Base-by-base conservation (phyloP, 495 filamentous ascomycete genomes). In the Cetradonia linearis region DNA sequence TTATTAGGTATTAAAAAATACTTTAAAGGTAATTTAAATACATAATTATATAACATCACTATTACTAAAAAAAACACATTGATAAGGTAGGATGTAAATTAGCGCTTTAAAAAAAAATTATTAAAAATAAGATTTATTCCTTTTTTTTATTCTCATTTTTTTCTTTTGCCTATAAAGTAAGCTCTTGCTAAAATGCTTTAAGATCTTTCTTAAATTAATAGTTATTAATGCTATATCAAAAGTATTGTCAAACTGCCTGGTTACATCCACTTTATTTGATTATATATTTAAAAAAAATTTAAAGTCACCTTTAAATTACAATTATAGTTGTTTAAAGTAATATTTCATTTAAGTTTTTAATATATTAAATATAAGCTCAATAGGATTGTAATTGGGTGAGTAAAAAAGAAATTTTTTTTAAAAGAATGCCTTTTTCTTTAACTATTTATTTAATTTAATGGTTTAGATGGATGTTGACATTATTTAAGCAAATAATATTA, bases 251-350 rank as follows among this genome's bases (percentile, higher is more conserved):
- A 5, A 13, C 27, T 1, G 18, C 27, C 18, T 53, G 16, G 31
- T 53, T n/a, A 53, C 14, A 53, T 33, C 31, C 13, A 53, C 27
- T 53, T 8, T 28, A 33, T 18, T 53, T 18, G 18, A 53, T 53
- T 1, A 28, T 31, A 11, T 48, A 48, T 6, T 48, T 9, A 9
- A 48, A n/a, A 48, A 48, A 33, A 14, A 20, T 31, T 31, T 53
- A 53, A 53, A 53, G 49, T 53, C 49, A 7, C 49, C n/a, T n/a
- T 48, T n/a, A 48, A 48, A 48, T 6, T 6, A n/a, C 6, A 20
- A 25, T 48, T 48, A 48, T n/a, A 48, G 20, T 18, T 18, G 7
- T n/a, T 20, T 6, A n/a, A 48, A 48, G 20, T 48, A 48, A n/a
- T 20, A 20, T 20, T n/a, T 48, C 20, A 48, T 48, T n/a, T 48